phyloP scores from a whole-genome alignment of 1,284 basidiomycete species.

The Xanthoconium separans region DNA sequence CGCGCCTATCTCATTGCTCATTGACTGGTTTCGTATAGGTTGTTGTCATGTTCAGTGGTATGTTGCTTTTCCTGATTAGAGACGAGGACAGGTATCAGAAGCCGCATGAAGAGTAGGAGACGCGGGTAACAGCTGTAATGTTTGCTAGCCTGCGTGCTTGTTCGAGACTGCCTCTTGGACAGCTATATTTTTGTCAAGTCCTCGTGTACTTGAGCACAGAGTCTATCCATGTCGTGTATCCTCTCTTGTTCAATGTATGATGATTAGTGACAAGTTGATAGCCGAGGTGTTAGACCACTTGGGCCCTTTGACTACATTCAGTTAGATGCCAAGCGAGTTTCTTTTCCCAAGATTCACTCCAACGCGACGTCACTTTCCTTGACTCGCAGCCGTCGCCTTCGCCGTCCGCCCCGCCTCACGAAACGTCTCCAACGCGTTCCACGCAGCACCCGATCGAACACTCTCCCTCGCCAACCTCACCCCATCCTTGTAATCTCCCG shows the following conservation, averaged over 20 bases:
- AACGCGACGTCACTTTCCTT: not conserved
- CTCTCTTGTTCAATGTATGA: no score
- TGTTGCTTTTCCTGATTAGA: conserved; percentile 21
- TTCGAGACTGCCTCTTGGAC: no score
- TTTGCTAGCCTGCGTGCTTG: no score
- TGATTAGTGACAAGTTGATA: no score
- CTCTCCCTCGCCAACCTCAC: conserved; percentile 73
- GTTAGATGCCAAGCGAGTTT: no score
- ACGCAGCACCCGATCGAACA: conserved; percentile 72
- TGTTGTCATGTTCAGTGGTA: conserved; percentile 9
- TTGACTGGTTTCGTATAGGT: conserved; percentile 3
- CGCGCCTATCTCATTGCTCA: not conserved
- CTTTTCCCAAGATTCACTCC: no score
- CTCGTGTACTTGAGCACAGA: no score
- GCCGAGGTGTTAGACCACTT: no score
- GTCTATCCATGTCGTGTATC: no score
- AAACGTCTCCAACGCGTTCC: conserved; percentile 62
- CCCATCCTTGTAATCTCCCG: conserved; percentile 69
- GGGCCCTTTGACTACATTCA: no score
- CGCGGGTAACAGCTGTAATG: no score
- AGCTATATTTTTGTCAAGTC: no score
- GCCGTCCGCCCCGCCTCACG: conserved; percentile 14
- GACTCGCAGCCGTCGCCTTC: not conserved
- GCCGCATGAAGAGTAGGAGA: not conserved
- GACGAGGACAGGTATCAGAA: conserved; percentile 19